Conservation (phyloP, 345 rosid species). For the Eucalyptus rudis region DNA sequence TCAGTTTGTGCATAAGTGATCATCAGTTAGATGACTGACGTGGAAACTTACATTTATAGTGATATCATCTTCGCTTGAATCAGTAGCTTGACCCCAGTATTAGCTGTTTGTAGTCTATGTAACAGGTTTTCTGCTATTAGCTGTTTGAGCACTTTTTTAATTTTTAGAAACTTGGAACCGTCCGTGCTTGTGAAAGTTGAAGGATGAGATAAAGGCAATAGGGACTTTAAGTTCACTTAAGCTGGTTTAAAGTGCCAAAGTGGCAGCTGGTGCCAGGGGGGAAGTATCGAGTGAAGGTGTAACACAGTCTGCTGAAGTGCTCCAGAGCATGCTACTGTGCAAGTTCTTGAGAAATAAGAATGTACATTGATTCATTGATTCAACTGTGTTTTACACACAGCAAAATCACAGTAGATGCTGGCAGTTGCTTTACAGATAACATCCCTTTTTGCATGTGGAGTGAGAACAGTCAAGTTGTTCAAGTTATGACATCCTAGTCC, state of each 20-base stretch:
- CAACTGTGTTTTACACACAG: background rate
- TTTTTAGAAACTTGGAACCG: background rate
- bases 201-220: background rate
- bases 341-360: background rate
- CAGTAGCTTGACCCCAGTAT: background rate
- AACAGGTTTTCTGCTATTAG: background rate
- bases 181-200: background rate
- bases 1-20: background rate
- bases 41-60: background rate
- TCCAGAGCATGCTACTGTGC: background rate
- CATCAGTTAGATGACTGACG: background rate
- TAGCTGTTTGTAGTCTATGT: background rate
- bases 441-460: background rate
- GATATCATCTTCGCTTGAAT: background rate
- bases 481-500: background rate
- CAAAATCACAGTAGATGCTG: background rate
- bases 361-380: background rate
- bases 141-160: too few relatives aligned
- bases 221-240: background rate
- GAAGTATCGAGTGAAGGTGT: background rate
- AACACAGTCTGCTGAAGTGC: background rate
- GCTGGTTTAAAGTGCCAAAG: background rate
- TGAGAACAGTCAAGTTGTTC: background rate
- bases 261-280: background rate
- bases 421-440: background rate